Base-by-base conservation (phyloP, 2,329 filamentous ascomycete genomes). In the Calonectria henricotiae region DNA sequence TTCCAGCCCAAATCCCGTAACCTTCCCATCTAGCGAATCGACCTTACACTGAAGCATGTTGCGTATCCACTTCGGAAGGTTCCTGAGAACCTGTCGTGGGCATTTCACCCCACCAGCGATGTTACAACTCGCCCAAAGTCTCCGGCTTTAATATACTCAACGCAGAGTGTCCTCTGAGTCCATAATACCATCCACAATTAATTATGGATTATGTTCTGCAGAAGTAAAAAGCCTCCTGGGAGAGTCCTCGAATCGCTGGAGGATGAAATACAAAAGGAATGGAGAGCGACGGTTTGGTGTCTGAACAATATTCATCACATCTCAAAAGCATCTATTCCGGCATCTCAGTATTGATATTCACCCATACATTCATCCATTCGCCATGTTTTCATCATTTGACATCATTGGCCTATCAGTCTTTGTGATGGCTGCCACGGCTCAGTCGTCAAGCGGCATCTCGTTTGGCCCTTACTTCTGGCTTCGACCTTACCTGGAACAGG, bases 381-480 rank as follows among this genome's bases (percentile, higher is more conserved):
- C 13, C 12, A 58, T 58, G 51, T 8, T 39, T 23, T 27, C 23
- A 15, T 37, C 32, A 15, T 20, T n/a, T 7, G 12, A 2, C 20
- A 17, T 55, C 1, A n/a, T 55, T 9, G 1, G 51, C 11, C 11
- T 55, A 1, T 8, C 51, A 12, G 51, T 20, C 12, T 17, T 58
- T 15, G 7, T 27, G 5, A n/a, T 30, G 2, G 5, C 20, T 8
- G 32, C 51, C 6, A 30, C 15, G 8, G 51, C 51, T 9, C 32
- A 39, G 51, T 25, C 51, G 32, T 39, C 51, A 2, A 39, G 2
- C 8, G 11, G 37, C 20, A 39, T 58, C 35, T 7, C n/a, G 1
- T 58, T 58, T 11, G 51, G 51, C 4, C 51, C 51, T 39, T 58
- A 58, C 51, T 58, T 58, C 11, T 58, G 51, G 51, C 32, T 58